Evolutionary conservation across 1,284 basidiomycete genomes (phyloP).

Genomic region (Mycosarcoma maydis): DNA sequence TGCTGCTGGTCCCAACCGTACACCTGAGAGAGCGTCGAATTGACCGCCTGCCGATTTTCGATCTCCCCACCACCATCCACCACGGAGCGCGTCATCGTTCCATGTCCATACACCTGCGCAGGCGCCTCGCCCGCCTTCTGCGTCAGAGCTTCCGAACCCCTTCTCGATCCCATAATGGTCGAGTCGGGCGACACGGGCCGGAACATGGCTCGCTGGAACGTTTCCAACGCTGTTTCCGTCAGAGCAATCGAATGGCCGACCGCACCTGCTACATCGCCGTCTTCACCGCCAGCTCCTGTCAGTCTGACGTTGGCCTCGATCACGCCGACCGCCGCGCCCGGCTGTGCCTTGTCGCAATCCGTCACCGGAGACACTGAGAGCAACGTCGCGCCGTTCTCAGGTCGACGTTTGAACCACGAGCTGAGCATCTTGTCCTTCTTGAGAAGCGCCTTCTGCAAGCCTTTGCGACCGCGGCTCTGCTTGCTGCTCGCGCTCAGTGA

Average conservation of each 20-base stretch:
- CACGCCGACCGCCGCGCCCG: not conserved
- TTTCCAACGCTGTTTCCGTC: constrained; percentile 35
- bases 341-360: constrained; percentile 3
- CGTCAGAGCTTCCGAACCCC: constrained; percentile 44
- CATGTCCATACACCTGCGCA: not conserved
- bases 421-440: constrained; percentile 52
- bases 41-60: constrained; percentile 18
- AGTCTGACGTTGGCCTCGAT: not conserved
- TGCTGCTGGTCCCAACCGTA: constrained; percentile 34
- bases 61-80: not conserved
- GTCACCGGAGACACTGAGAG: constrained; percentile 5
- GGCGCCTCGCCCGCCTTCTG: constrained; percentile 29
- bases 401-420: constrained; percentile 51
- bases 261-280: too few relatives aligned
- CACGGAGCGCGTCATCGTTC: not conserved
- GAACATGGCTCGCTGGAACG: constrained; percentile 27
- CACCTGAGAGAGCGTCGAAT: constrained; percentile 21
- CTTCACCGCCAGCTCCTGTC: too few relatives aligned
- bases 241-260: constrained; percentile 15
- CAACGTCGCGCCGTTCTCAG: constrained; percentile 6
- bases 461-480: constrained; percentile 31
- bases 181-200: constrained; percentile 39
- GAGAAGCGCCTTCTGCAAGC: constrained; percentile 29
- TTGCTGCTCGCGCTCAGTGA: constrained; percentile 34
- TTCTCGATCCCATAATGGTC: constrained; percentile 43